phyloP scores from a whole-genome alignment of 169 alveolate species.

The Plasmodium fragile region DNA sequence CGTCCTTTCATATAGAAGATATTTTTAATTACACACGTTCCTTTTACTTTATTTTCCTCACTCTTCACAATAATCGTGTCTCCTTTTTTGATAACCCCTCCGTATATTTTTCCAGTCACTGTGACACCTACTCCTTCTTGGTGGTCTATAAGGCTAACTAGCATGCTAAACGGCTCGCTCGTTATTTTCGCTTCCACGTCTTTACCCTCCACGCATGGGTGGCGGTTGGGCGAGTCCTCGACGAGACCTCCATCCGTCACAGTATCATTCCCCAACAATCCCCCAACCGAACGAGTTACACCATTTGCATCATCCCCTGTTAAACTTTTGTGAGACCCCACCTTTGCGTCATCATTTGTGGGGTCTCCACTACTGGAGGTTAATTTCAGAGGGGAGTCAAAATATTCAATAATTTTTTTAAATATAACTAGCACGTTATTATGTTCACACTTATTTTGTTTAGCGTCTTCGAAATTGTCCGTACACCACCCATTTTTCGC shows the following conservation, averaged over 20 bases:
- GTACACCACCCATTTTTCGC: conserved; percentile 92
- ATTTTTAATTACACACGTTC: conserved; percentile 81
- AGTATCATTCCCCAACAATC: neutral
- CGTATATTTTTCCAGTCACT: conserved; percentile 86
- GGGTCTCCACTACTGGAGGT: neutral
- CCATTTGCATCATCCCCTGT: neutral
- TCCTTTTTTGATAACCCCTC: conserved; percentile 85
- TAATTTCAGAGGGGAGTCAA: conserved; percentile 38
- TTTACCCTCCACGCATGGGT: neutral
- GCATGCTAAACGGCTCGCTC: conserved; percentile 80
- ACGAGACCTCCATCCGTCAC: neutral
- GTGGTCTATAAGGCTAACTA: conserved; percentile 83
- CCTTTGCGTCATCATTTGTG: neutral
- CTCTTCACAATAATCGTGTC: conserved; percentile 82
- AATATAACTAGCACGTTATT: conserved; percentile 56
- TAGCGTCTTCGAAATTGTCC: conserved; percentile 72
- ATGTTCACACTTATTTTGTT: conserved; percentile 42
- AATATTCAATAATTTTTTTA: conserved; percentile 74
- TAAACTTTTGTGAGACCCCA: neutral
- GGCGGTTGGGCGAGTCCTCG: neutral
- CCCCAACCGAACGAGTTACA: neutral
- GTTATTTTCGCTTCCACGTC: neutral
- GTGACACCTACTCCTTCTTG: conserved; percentile 85
- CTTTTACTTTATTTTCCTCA: conserved; percentile 77
- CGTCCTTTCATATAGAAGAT: conserved; percentile 82